Evolutionary conservation across 1,284 basidiomycete genomes (phyloP), one percentile per base, ranked within the genome.

Genomic region (Schizopora paradoxa): DNA sequence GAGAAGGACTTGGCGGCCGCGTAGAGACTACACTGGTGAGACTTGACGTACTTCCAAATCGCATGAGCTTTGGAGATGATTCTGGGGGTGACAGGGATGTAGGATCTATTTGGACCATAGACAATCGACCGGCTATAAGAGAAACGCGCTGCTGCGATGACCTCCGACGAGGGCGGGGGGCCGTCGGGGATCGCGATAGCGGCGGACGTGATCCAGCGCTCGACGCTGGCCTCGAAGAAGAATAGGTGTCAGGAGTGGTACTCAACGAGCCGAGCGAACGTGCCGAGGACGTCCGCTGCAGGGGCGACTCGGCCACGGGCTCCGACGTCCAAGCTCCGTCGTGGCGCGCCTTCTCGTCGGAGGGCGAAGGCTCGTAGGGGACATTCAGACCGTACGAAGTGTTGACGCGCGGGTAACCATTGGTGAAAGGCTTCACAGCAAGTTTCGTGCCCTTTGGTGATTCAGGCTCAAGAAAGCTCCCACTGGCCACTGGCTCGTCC

Each of bases 71-170:
- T 46, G 72, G 77, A n/a, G 78, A 75, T 4, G 78, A 68, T 1
- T 79, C 72, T 13, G 77, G 76, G 22, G 82, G 76, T n/a, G n/a
- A n/a, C n/a, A n/a, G n/a, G n/a, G n/a, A n/a, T n/a, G n/a, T n/a
- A 11, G 80, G 77, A 47, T 85, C 83, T 53, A 82, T 73, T 28
- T 80, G 79, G 3, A 82, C 76, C 45, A 86, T 86, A 10, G 75
- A 81, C 11, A 89, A 76, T 52, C 84, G 79, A 7, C 86, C 86
- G 7, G 86, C 86, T 45, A 89, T 79, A 33, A 89, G 69, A 16
- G 86, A 89, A 31, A 89, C 82, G 41, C 86, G 76, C 51, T 87
- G 85, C 54, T 89, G 86, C 5, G 86, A 89, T 25, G 85, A 87
- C 47, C 86, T 72, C 36, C 83, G 70, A 23, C 86, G 74, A 33